phyloP scores from a whole-genome alignment of 106 monocot species.

The Dendrobium nobile region DNA sequence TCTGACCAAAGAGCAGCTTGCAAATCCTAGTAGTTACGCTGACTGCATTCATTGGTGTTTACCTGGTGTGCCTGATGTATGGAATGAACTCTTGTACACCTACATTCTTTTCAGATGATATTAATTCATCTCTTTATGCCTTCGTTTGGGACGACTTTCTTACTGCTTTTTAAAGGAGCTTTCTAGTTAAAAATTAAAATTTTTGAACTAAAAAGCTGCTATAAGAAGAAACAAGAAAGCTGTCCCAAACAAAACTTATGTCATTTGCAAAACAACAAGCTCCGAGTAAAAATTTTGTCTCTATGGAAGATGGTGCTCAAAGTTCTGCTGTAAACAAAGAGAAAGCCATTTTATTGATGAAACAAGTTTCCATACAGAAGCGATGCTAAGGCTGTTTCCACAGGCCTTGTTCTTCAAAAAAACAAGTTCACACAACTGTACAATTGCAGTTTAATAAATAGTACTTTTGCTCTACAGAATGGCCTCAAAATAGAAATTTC shows the following conservation, averaged over 20 bases:
- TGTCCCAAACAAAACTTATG: no score
- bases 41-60: conserved; percentile 94
- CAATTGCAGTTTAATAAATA: neutral
- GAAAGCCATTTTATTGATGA: neutral
- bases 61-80: conserved; percentile 82
- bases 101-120: conserved; percentile 31
- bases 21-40: conserved; percentile 54
- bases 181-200: no score
- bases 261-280: neutral
- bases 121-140: neutral
- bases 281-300: neutral
- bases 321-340: neutral
- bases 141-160: no score
- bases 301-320: neutral
- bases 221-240: no score
- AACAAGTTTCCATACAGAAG: no score
- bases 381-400: no score
- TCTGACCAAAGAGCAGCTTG: conserved; percentile 40
- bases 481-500: neutral
- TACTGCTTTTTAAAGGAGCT: no score
- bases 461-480: neutral
- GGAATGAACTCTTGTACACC: conserved; percentile 74
- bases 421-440: no score
- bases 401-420: no score
- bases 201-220: no score